Evolutionary conservation across 2,329 filamentous ascomycete species (phyloP).

Genomic region (Aspergillus fijiensis): DNA sequence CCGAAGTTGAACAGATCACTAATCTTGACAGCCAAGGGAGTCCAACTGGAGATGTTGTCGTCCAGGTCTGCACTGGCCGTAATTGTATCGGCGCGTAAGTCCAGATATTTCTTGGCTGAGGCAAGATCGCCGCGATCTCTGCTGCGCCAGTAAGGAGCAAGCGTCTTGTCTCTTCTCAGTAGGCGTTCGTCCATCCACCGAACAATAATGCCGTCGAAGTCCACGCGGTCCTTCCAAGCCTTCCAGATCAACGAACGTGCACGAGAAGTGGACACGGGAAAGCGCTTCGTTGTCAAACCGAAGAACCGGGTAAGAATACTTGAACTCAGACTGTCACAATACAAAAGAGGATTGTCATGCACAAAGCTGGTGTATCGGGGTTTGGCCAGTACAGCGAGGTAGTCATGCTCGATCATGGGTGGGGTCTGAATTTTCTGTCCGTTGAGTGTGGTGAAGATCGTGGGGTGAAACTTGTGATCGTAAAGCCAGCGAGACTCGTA

Average conservation of each 20-base stretch:
- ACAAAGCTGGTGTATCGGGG: conserved; percentile 46
- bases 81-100: conserved; percentile 49
- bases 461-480: conserved; percentile 51
- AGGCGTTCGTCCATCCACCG: conserved; percentile 54
- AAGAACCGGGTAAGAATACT: conserved; percentile 35
- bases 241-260: conserved; percentile 54
- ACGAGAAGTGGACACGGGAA: conserved; percentile 48
- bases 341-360: conserved; percentile 54
- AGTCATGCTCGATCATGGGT: conserved; percentile 54
- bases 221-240: conserved; percentile 48
- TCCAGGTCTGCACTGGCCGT: conserved; percentile 54
- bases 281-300: conserved; percentile 36
- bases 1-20: conserved; percentile 55
- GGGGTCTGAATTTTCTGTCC: conserved; percentile 53
- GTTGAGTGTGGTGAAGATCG: conserved; percentile 51
- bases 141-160: conserved; percentile 48
- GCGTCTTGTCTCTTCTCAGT: conserved; percentile 47
- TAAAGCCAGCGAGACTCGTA: conserved; percentile 54
- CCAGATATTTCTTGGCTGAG: conserved; percentile 47
- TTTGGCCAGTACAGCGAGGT: conserved; percentile 45
- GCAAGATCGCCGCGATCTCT: conserved; percentile 46
- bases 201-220: conserved; percentile 50
- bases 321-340: conserved; percentile 43
- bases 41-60: conserved; percentile 54
- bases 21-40: conserved; percentile 52